phyloP scores from a whole-genome alignment of 805 yeast species.

The Deakozyma indianensis region DNA sequence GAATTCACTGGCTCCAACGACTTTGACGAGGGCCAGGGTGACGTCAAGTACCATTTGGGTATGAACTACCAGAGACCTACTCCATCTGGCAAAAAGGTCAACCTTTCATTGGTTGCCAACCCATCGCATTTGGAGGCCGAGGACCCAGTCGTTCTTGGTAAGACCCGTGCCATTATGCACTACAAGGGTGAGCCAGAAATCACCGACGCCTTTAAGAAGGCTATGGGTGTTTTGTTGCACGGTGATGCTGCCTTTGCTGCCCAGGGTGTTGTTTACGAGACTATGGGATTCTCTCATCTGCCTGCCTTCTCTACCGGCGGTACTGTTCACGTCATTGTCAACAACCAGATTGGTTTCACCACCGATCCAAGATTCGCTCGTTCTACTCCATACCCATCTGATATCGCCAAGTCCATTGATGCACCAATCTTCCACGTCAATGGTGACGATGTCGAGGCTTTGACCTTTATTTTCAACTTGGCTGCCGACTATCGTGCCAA shows the following conservation, averaged over 20 bases:
- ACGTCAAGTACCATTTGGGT: slow-evolving; percentile 97
- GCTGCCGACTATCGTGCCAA: slow-evolving; percentile 98
- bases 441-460: slow-evolving; percentile 94
- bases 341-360: slow-evolving; percentile 98
- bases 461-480: slow-evolving; percentile 78
- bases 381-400: slow-evolving; percentile 96
- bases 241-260: slow-evolving; percentile 99
- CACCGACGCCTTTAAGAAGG: slow-evolving; percentile 59
- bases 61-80: slow-evolving; percentile 99
- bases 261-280: slow-evolving; percentile 98
- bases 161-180: slow-evolving; percentile 91
- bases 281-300: slow-evolving; percentile 83
- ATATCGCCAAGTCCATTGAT: slow-evolving; percentile 88
- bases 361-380: slow-evolving; percentile 97
- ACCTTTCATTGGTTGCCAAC: slow-evolving; percentile 91
- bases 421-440: slow-evolving; percentile 99
- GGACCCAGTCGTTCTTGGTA: slow-evolving; percentile 97
- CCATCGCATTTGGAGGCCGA: slow-evolving; percentile 99
- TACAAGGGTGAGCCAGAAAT: slow-evolving; percentile 59
- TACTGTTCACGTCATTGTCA: slow-evolving; percentile 88
- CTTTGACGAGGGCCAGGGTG: slow-evolving; percentile 95
- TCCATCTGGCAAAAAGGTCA: slow-evolving; percentile 92
- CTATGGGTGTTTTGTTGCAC: slow-evolving; percentile 83
- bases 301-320: slow-evolving; percentile 98
- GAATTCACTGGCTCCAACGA: slow-evolving; percentile 88